A percentile compares a stretch with the other conserved stretches of the same genome.
phyloP scores from a whole-genome alignment of 2,329 filamentous ascomycete species.

The Xylariaceae sp. region DNA sequence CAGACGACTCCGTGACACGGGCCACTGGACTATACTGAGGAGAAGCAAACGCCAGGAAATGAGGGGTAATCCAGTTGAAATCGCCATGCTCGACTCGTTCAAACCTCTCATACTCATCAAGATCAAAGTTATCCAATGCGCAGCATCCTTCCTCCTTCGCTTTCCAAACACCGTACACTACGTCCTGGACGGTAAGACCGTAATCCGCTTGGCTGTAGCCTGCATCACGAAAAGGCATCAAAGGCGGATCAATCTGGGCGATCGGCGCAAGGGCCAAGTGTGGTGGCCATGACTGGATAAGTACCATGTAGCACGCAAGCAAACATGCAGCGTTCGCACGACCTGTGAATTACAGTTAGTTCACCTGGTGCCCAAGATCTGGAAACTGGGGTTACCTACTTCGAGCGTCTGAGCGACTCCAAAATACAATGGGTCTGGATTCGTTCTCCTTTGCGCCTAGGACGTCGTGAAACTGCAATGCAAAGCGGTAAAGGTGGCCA shows the following conservation, averaged over 20 bases:
- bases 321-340: constrained; percentile 94
- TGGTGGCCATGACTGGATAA: constrained; percentile 97
- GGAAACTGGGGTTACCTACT: constrained; percentile 62
- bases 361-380: not conserved
- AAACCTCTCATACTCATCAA: constrained; percentile 95
- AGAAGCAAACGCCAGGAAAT: constrained; percentile 95
- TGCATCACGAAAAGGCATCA: constrained; percentile 98
- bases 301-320: constrained; percentile 96
- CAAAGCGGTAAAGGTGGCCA: constrained; percentile 95
- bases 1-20: constrained; percentile 73
- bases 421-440: constrained; percentile 90
- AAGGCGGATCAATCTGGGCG: constrained; percentile 91
- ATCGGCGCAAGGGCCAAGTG: constrained; percentile 95
- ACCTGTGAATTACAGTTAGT: constrained; percentile 55
- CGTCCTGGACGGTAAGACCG: constrained; percentile 91
- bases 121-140: constrained; percentile 88
- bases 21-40: constrained; percentile 82
- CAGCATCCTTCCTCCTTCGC: constrained; percentile 96
- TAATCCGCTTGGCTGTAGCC: constrained; percentile 99
- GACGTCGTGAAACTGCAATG: constrained; percentile 93
- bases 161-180: constrained; percentile 98
- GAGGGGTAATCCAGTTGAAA: constrained; percentile 98
- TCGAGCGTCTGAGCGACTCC: constrained; percentile 88
- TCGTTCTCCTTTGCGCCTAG: constrained; percentile 90
- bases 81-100: constrained; percentile 98